A percentile compares a stretch with the other conserved stretches of the same genome.
These are phyloP conservation scores for Lentinus tigrinus DNA, from an alignment of 768 basidiomycete species.

Conservation along the genomic window DNA sequence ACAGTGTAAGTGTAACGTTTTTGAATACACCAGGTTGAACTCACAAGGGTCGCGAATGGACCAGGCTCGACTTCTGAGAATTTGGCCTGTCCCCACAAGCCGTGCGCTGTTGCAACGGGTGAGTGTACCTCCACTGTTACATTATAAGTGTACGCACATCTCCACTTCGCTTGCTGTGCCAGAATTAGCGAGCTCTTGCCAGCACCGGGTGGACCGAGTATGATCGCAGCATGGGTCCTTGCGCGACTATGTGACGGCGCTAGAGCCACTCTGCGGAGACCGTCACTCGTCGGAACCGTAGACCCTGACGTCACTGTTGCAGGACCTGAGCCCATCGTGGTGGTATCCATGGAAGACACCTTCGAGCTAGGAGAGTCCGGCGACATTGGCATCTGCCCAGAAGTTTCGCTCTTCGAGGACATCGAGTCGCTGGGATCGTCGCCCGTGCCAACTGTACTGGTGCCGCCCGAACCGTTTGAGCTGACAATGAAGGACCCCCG, in stretches of 20 bases:
- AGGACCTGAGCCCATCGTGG: conserved; percentile 15
- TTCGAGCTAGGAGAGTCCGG: conserved; percentile 22
- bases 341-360: conserved; percentile 12
- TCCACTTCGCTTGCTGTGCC: conserved; percentile 70
- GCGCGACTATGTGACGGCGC: conserved; percentile 40
- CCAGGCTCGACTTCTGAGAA: conserved; percentile 65
- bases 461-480: conserved; percentile 29
- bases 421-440: conserved; percentile 34
- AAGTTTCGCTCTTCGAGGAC: conserved; percentile 39
- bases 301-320: conserved; percentile 30
- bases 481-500: conserved; percentile 41
- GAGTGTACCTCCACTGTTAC: background rate
- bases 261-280: conserved; percentile 44
- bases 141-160: conserved; percentile 40
- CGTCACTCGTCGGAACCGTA: conserved; percentile 38
- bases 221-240: conserved; percentile 58
- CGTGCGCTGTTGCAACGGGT: conserved; percentile 39
- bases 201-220: conserved; percentile 66
- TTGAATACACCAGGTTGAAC: conserved; percentile 13
- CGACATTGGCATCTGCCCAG: conserved; percentile 8
- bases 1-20: background rate
- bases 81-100: conserved; percentile 77
- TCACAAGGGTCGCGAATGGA: conserved; percentile 65
- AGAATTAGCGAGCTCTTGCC: conserved; percentile 76
- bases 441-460: conserved; percentile 8